phyloP scores from a whole-genome alignment of 768 basidiomycete genomes.

The Podaxis sp. region DNA sequence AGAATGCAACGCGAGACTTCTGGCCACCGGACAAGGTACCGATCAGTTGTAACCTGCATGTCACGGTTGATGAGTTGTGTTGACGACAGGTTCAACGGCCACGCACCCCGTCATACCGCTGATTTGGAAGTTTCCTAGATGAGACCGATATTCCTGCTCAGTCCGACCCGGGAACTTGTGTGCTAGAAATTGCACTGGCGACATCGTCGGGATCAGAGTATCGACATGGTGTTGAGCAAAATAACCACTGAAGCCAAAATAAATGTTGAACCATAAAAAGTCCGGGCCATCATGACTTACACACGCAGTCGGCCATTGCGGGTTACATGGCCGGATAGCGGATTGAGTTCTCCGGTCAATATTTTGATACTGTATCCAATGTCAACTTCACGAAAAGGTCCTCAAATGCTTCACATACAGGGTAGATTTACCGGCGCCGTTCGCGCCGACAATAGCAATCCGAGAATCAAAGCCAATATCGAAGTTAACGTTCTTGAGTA shows the following conservation, averaged over 20 bases:
- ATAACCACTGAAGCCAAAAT: slow-evolving; percentile 59
- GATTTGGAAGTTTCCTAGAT: slow-evolving; percentile 96
- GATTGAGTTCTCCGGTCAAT: slow-evolving; percentile 79
- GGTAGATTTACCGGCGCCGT: slow-evolving; percentile 96
- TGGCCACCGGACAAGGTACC: slow-evolving; percentile 94
- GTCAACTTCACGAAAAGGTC: neutral
- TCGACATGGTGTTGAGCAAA: slow-evolving; percentile 98
- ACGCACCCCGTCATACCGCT: slow-evolving; percentile 89
- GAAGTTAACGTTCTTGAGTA: slow-evolving; percentile 80
- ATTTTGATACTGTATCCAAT: slow-evolving; percentile 75
- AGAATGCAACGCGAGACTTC: slow-evolving; percentile 94
- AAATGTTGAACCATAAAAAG: neutral
- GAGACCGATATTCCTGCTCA: slow-evolving; percentile 95
- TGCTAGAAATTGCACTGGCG: slow-evolving; percentile 93
- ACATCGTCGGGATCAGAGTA: slow-evolving; percentile 77
- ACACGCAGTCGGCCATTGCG: slow-evolving; percentile 91
- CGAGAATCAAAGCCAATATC: slow-evolving; percentile 94
- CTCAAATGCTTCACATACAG: slow-evolving; percentile 46
- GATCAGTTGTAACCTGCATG: slow-evolving; percentile 74
- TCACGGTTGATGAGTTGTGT: neutral
- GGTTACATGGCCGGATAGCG: slow-evolving; percentile 75
- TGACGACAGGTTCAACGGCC: neutral
- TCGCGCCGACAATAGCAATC: slow-evolving; percentile 93
- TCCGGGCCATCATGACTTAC: slow-evolving; percentile 42
- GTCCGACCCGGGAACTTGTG: slow-evolving; percentile 90